Evolutionary conservation across 2,329 filamentous ascomycete species (phyloP).

Genomic region (Leptographium lundbergii): DNA sequence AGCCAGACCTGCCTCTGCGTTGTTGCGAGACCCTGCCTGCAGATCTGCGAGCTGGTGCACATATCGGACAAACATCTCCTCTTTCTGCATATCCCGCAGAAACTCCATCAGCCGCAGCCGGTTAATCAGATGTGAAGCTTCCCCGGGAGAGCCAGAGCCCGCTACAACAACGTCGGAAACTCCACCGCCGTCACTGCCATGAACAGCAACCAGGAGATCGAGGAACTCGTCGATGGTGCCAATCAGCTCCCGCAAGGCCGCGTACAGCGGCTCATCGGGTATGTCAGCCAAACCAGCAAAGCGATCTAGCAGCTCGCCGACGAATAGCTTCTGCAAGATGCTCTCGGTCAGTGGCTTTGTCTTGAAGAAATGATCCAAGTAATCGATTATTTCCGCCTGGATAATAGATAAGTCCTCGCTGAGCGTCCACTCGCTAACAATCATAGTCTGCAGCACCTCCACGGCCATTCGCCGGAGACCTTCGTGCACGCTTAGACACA

Average conservation of each 20-base stretch:
- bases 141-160: conserved; percentile 28
- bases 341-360: conserved; percentile 77
- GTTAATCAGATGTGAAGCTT: conserved; percentile 76
- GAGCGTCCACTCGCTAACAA: conserved; percentile 93
- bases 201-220: conserved; percentile 80
- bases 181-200: conserved; percentile 53
- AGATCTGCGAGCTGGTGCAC: conserved; percentile 80
- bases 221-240: conserved; percentile 80
- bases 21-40: conserved; percentile 64
- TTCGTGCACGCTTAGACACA: conserved; percentile 91
- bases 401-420: conserved; percentile 85
- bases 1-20: conserved; percentile 78
- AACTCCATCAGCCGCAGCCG: conserved; percentile 90
- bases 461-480: conserved; percentile 81
- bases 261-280: conserved; percentile 60
- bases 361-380: conserved; percentile 81
- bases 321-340: conserved; percentile 83
- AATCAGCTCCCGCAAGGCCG: conserved; percentile 66
- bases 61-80: conserved; percentile 92
- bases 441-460: conserved; percentile 93
- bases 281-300: conserved; percentile 60
- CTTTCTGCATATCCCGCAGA: conserved; percentile 89
- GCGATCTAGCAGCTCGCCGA: conserved; percentile 68
- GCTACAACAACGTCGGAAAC: too few species aligned
- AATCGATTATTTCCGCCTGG: conserved; percentile 94